These are phyloP conservation scores for Blastobotrys chiropterorum DNA, from an alignment of 805 yeast genomes.

Conservation along the genomic window DNA sequence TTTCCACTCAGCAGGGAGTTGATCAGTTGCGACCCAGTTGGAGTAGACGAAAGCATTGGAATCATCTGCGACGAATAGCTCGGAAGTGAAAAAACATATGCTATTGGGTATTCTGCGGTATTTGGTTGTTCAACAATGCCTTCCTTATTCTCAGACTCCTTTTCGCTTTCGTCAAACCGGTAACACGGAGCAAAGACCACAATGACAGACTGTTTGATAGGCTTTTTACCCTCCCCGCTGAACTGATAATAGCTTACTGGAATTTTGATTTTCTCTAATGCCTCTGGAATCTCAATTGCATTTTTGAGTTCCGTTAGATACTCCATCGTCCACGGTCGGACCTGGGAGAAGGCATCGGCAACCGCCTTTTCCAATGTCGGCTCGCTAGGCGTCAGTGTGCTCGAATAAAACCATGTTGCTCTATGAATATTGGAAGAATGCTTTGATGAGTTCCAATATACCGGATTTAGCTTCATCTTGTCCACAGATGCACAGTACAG, in stretches of 20 bases:
- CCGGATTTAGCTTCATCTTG: conserved; percentile 26
- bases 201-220: conserved; percentile 11
- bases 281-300: conserved; percentile 24
- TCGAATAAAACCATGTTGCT: conserved; percentile 34
- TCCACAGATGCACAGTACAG: conserved; percentile 24
- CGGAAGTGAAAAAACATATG: conserved; percentile 13
- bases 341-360: conserved; percentile 16
- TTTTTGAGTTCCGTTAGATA: conserved; percentile 23
- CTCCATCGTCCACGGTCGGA: conserved; percentile 24
- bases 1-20: conserved; percentile 18
- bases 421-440: conserved; percentile 29
- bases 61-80: conserved; percentile 11
- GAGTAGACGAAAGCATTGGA: conserved; percentile 12
- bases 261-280: conserved; percentile 20
- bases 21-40: conserved; percentile 12
- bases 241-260: conserved; percentile 18
- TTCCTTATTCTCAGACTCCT: conserved; percentile 6
- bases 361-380: conserved; percentile 27
- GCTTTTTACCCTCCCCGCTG: conserved; percentile 8
- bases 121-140: background rate
- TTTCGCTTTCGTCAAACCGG: conserved; percentile 14
- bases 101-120: conserved; percentile 13
- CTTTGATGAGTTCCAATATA: conserved; percentile 33
- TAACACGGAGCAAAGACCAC: conserved; percentile 28
- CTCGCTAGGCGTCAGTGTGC: conserved; percentile 30